A percentile compares a stretch with the other conserved stretches of the same genome.
These are phyloP conservation scores for Kockiozyma suomiensis DNA, from an alignment of 805 yeast species.

Conservation along the genomic window DNA sequence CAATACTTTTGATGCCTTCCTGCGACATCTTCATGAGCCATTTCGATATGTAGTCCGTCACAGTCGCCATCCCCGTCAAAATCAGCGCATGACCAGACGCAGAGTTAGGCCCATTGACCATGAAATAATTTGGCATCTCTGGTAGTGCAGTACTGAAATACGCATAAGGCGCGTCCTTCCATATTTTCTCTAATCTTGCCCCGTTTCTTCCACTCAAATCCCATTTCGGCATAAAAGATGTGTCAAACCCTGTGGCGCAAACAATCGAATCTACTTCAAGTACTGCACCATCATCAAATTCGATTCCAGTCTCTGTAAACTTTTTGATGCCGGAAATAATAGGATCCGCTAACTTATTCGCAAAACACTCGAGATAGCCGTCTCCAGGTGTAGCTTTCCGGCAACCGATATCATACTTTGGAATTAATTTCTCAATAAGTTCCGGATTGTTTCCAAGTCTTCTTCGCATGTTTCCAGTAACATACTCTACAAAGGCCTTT, in stretches of 20 bases:
- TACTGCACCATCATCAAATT: constrained; percentile 22
- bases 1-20: constrained; percentile 18
- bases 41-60: constrained; percentile 16
- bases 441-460: constrained; percentile 14
- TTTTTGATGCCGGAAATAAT: constrained; percentile 24
- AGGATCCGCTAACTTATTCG: constrained; percentile 20
- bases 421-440: constrained; percentile 24
- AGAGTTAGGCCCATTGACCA: constrained; percentile 31
- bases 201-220: constrained; percentile 29
- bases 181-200: constrained; percentile 17
- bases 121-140: constrained; percentile 33
- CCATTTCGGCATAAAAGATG: constrained; percentile 31
- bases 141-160: constrained; percentile 30
- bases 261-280: constrained; percentile 11
- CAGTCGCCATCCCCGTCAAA: constrained; percentile 20
- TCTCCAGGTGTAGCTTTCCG: constrained; percentile 36
- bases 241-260: constrained; percentile 30
- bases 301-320: constrained; percentile 30
- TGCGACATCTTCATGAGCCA: constrained; percentile 23
- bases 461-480: constrained; percentile 1
- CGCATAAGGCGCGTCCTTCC: constrained; percentile 27
- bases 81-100: constrained; percentile 24
- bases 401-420: constrained; percentile 32
- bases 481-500: constrained; percentile 10
- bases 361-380: constrained; percentile 32